phyloP scores from a whole-genome alignment of 306 rosid genomes.

The Aeschynomene evenia region DNA sequence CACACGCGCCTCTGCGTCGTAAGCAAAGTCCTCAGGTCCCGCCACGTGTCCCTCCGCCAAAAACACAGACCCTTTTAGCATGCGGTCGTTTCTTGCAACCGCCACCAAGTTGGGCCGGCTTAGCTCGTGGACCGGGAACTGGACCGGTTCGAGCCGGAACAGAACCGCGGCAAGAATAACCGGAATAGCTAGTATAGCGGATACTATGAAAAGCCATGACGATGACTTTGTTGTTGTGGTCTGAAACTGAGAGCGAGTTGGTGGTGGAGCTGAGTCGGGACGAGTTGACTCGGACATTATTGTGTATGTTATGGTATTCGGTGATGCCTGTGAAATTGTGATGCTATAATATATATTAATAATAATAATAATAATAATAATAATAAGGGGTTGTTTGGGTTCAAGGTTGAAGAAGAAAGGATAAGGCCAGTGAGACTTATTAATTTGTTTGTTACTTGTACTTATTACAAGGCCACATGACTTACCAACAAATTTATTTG shows the following conservation, averaged over 20 bases:
- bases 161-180: constrained; percentile 20
- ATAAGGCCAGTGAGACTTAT: too few relatives aligned
- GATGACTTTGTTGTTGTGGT: neutral
- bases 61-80: constrained; percentile 40
- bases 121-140: constrained; percentile 35
- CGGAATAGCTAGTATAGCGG: neutral
- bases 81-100: neutral
- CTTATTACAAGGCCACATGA: too few relatives aligned
- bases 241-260: neutral
- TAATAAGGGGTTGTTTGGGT: too few relatives aligned
- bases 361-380: too few relatives aligned
- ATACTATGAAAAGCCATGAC: neutral
- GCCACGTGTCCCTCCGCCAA: constrained; percentile 37
- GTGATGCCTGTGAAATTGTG: too few relatives aligned
- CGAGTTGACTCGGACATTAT: neutral
- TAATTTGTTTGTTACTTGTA: too few relatives aligned
- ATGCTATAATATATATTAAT: too few relatives aligned
- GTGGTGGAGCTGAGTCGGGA: neutral
- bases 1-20: constrained; percentile 39
- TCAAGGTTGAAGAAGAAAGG: too few relatives aligned
- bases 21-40: constrained; percentile 57
- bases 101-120: constrained; percentile 20
- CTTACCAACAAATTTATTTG: too few relatives aligned
- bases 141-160: constrained; percentile 45
- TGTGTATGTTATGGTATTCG: too few relatives aligned